phyloP scores from a whole-genome alignment of 495 filamentous ascomycete species.

The Rhizodiscina lignyota region DNA sequence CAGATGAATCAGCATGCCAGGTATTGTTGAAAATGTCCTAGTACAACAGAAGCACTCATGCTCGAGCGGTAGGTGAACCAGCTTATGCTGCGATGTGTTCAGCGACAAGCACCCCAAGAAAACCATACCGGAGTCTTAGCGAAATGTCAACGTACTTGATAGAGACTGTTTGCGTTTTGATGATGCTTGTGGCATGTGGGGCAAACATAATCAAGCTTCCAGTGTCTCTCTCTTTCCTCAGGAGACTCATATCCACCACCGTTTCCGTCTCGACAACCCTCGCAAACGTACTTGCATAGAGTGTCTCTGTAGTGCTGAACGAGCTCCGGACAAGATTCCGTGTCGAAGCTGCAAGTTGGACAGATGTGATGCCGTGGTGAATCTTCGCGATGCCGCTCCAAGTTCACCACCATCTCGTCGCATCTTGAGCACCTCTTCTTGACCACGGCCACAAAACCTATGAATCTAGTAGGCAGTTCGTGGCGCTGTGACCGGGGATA shows the following conservation, averaged over 20 bases:
- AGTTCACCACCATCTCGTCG: too few relatives aligned
- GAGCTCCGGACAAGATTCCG: too few relatives aligned
- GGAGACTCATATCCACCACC: background rate
- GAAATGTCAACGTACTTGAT: background rate
- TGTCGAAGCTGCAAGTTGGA: too few relatives aligned
- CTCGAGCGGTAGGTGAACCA: background rate
- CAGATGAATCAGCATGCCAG: slow-evolving; percentile 6
- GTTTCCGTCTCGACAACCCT: background rate
- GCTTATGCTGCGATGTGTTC: background rate
- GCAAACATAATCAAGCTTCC: background rate
- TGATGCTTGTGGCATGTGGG: background rate
- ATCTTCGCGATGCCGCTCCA: too few relatives aligned
- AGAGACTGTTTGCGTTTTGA: background rate
- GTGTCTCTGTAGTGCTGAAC: background rate
- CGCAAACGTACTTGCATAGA: background rate
- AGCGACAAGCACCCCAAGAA: background rate
- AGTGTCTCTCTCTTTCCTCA: background rate
- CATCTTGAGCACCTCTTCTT: too few relatives aligned
- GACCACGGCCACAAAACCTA: too few relatives aligned
- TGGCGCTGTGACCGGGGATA: too few relatives aligned
- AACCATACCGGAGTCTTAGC: too few relatives aligned
- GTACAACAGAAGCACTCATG: slow-evolving; percentile 3
- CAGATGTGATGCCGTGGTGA: too few relatives aligned
- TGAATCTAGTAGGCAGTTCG: too few relatives aligned
- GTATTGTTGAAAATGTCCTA: background rate